Evolutionary conservation across 1,139 yeast species (phyloP).

Genomic region (Sugiyamaella paludigena): DNA sequence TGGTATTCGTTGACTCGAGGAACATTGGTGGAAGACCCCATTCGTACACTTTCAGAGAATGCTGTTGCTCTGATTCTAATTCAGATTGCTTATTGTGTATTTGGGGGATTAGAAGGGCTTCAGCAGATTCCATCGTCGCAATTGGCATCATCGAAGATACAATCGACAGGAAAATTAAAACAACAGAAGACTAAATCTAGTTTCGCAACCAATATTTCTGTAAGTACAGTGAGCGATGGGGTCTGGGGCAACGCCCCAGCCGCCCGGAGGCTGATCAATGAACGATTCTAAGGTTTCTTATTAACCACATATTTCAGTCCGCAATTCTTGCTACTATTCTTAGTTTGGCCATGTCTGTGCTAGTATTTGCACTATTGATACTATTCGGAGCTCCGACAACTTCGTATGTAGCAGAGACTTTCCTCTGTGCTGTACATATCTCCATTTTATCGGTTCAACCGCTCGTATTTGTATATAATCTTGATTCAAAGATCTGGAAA

Average conservation of each 20-base stretch:
- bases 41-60: constrained; percentile 26
- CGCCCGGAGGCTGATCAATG: no score
- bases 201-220: constrained; percentile 9
- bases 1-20: constrained; percentile 14
- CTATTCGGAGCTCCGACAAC: constrained; percentile 87
- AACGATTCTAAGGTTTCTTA: no score
- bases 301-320: constrained; percentile 19
- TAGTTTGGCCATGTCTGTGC: constrained; percentile 48
- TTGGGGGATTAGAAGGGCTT: constrained; percentile 25
- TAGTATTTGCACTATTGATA: constrained; percentile 53
- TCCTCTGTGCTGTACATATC: constrained; percentile 62
- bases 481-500: constrained; percentile 50
- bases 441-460: constrained; percentile 64
- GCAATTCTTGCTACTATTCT: constrained; percentile 38
- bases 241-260: background rate
- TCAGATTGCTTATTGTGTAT: constrained; percentile 31
- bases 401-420: constrained; percentile 55
- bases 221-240: constrained; percentile 14
- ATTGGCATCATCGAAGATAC: no score
- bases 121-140: constrained; percentile 1
- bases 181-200: constrained; percentile 1
- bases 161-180: constrained; percentile 2
- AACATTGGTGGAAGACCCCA: constrained; percentile 22
- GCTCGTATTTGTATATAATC: constrained; percentile 56
- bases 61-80: constrained; percentile 25